A percentile compares a stretch with the other conserved stretches of the same genome.
phyloP scores from a whole-genome alignment of 306 rosid genomes.

The Dryas alaskensis region DNA sequence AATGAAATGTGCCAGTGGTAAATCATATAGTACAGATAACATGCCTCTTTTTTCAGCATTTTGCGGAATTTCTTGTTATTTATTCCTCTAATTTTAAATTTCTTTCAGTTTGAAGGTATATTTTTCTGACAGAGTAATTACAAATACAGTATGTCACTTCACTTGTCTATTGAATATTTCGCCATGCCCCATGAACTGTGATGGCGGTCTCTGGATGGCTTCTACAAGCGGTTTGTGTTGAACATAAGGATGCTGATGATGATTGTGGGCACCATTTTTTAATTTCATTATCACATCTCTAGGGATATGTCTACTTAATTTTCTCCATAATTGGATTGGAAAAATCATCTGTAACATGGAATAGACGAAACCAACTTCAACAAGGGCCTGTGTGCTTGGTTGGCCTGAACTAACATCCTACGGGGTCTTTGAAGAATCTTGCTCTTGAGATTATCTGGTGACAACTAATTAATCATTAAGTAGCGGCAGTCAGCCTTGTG shows the following conservation, averaged over 20 bases:
- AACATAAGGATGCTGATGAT: constrained; percentile 22
- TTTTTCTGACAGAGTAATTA: constrained; percentile 19
- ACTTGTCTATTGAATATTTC: constrained; percentile 17
- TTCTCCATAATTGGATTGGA: constrained; percentile 11
- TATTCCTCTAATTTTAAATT: constrained; percentile 6
- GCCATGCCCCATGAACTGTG: constrained; percentile 16
- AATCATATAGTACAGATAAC: background rate
- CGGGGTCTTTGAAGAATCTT: constrained; percentile 16
- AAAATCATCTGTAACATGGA: constrained; percentile 27
- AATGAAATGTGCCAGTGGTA: background rate
- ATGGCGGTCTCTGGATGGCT: constrained; percentile 37
- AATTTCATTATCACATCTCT: constrained; percentile 9
- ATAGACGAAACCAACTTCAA: constrained; percentile 30
- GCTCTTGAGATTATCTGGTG: constrained; percentile 24
- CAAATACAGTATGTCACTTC: constrained; percentile 21
- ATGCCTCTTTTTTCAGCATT: background rate
- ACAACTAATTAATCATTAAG: constrained; percentile 9
- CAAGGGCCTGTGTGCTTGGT: constrained; percentile 22
- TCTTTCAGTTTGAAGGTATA: background rate
- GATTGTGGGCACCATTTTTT: constrained; percentile 24
- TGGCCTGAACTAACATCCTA: constrained; percentile 3
- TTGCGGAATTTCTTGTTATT: constrained; percentile 17
- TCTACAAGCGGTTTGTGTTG: constrained; percentile 25
- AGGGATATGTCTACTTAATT: constrained; percentile 5
- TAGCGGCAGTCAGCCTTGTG: constrained; percentile 19